These are phyloP conservation scores for Lachancea kluyveri DNA, from an alignment of 805 yeast genomes.

Conservation along the genomic window DNA sequence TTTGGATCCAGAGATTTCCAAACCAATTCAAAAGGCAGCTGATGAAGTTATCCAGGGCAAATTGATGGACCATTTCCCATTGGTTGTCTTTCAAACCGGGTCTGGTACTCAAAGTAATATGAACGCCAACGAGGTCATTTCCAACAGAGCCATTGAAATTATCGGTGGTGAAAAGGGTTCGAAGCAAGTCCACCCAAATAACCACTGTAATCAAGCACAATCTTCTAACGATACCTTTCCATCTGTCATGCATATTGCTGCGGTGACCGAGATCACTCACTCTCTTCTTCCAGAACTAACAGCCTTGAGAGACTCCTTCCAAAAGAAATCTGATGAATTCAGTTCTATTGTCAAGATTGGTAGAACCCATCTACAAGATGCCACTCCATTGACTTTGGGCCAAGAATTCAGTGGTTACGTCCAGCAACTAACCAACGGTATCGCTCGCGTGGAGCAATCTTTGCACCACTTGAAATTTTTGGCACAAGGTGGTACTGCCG, in stretches of 20 bases:
- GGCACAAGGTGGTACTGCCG: conserved; percentile 99
- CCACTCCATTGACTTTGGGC: conserved; percentile 95
- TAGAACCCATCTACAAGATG: conserved; percentile 98
- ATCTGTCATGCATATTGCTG: conserved; percentile 99
- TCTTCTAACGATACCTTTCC: conserved; percentile 99
- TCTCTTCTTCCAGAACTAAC: conserved; percentile 75
- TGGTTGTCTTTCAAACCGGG: conserved; percentile 98
- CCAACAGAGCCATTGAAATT: conserved; percentile 95
- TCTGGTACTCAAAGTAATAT: conserved; percentile 98
- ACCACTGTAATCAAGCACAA: conserved; percentile 97
- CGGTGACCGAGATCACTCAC: conserved; percentile 79
- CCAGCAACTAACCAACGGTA: conserved; percentile 87
- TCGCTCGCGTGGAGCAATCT: conserved; percentile 71
- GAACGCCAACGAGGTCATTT: conserved; percentile 98
- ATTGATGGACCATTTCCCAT: conserved; percentile 89
- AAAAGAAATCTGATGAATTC: conserved; percentile 76
- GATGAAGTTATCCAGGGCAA: conserved; percentile 92
- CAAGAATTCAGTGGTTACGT: conserved; percentile 98
- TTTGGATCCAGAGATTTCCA: conserved; percentile 76
- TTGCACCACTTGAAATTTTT: conserved; percentile 72
- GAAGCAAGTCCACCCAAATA: conserved; percentile 94
- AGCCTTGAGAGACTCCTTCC: conserved; percentile 70
- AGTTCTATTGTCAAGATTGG: conserved; percentile 91
- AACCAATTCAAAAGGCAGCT: conserved; percentile 88
- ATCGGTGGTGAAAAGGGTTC: conserved; percentile 91